Percentiles rank a stretch among this genome's conserved stretches.
Evolutionary conservation across 2,329 filamentous ascomycete species (phyloP).

Genomic region (Ophiostoma sp.): DNA sequence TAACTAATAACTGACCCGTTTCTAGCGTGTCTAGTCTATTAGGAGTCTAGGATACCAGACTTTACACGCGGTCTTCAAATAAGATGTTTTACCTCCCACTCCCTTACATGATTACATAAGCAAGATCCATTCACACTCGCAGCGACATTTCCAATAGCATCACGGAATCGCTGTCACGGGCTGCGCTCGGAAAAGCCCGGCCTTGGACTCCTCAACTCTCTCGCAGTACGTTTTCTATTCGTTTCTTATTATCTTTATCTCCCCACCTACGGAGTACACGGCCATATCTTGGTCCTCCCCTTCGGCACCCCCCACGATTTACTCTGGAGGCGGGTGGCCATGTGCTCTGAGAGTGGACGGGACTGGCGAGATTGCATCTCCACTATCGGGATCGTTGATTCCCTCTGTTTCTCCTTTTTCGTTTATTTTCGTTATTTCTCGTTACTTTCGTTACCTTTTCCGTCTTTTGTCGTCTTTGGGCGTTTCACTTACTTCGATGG

Average conservation of each 20-base stretch:
- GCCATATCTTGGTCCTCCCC: neutral
- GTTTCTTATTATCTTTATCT: neutral
- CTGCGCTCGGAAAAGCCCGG: neutral
- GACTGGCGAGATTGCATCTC: constrained; percentile 9
- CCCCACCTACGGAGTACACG: neutral
- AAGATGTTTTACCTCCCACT: no score
- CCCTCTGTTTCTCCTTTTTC: neutral
- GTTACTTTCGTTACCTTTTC: neutral
- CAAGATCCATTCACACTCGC: neutral
- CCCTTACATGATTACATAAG: neutral
- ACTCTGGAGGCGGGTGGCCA: constrained; percentile 7
- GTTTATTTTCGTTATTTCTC: neutral
- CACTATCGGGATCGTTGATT: neutral
- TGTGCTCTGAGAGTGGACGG: constrained; percentile 3
- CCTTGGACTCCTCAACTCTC: neutral
- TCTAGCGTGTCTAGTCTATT: no score
- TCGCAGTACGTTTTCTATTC: neutral
- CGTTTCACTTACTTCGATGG: no score
- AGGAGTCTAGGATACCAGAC: no score
- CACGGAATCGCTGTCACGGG: neutral
- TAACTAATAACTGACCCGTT: no score
- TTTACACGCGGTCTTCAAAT: no score
- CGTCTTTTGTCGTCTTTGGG: neutral
- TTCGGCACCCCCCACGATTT: constrained; percentile 12
- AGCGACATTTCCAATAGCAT: neutral